Percentiles rank a stretch among this genome's conserved stretches.
phyloP scores from a whole-genome alignment of 768 basidiomycete genomes.

The Hortiboletus campestris region DNA sequence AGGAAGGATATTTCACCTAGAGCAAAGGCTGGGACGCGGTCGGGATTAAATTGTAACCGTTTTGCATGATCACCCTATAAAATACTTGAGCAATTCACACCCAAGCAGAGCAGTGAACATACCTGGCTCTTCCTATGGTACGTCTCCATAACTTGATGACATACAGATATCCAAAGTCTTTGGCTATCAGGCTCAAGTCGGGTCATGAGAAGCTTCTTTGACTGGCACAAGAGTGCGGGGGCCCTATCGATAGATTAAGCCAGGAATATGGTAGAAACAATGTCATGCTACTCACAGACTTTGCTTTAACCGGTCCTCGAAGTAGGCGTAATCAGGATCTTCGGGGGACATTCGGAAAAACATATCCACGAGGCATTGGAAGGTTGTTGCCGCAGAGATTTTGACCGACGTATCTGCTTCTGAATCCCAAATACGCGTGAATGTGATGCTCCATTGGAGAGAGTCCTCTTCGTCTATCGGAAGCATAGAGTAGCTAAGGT shows the following conservation, averaged over 20 bases:
- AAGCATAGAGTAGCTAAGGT: constrained; percentile 52
- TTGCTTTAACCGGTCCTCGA: constrained; percentile 45
- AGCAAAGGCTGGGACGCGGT: constrained; percentile 61
- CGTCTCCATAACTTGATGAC: constrained; percentile 57
- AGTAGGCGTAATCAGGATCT: constrained; percentile 37
- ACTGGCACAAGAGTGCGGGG: constrained; percentile 41
- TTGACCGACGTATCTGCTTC: constrained; percentile 65
- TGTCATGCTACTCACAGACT: constrained; percentile 42
- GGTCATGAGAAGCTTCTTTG: constrained; percentile 56
- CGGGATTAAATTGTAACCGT: constrained; percentile 48
- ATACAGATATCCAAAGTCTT: constrained; percentile 65
- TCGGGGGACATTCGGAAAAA: constrained; percentile 42
- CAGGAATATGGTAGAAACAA: background rate
- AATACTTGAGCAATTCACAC: constrained; percentile 5
- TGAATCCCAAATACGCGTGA: constrained; percentile 58
- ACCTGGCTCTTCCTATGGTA: constrained; percentile 53
- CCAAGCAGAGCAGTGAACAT: constrained; percentile 11
- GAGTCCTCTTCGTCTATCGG: constrained; percentile 41
- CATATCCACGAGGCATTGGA: constrained; percentile 44
- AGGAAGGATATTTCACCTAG: constrained; percentile 73
- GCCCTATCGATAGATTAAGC: constrained; percentile 15
- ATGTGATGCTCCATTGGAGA: constrained; percentile 45
- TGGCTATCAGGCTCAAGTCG: constrained; percentile 61
- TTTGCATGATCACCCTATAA: constrained; percentile 43
- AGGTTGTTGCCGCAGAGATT: constrained; percentile 52